Conservation (phyloP, 1,284 basidiomycete genomes). For the Wallemia hederae region DNA sequence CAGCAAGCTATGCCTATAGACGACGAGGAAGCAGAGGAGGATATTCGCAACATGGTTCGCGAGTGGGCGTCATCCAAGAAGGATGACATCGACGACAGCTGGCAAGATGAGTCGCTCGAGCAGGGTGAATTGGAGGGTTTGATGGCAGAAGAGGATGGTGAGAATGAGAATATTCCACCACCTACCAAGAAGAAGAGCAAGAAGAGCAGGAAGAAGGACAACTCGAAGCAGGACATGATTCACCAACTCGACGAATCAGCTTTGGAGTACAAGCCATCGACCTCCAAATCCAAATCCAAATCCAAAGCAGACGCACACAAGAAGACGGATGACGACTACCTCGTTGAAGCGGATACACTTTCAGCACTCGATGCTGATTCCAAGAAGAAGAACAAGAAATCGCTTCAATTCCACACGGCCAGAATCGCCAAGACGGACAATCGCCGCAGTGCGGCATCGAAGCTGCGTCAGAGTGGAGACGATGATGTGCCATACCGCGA, state of each 20-base stretch:
- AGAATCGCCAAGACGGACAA: conserved; percentile 45
- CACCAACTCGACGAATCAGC: conserved; percentile 11
- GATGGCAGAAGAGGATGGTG: conserved; percentile 2
- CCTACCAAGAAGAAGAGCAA: conserved; percentile 5
- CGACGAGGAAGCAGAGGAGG: conserved; percentile 17
- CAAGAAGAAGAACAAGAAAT: conserved; percentile 44
- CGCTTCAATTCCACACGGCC: conserved; percentile 60
- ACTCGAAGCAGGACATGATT: conserved; percentile 12
- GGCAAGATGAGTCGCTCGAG: conserved; percentile 4
- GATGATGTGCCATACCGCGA: conserved; percentile 52
- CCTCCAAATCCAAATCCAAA: conserved; percentile 9
- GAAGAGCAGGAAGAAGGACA: conserved; percentile 17
- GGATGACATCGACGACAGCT: conserved; percentile 9
- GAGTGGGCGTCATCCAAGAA: conserved; percentile 6
- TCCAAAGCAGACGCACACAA: conserved; percentile 7
- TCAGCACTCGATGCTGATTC: conserved; percentile 42
- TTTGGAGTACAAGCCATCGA: conserved; percentile 9
- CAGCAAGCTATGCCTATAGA: conserved; percentile 16
- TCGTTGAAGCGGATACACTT: conserved; percentile 32
- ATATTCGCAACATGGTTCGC: conserved; percentile 7
- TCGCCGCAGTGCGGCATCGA: conserved; percentile 32
- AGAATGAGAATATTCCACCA: conserved; percentile 5
- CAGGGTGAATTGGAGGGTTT: conserved; percentile 2
- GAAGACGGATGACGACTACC: conserved; percentile 28
- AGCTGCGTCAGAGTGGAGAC: conserved; percentile 35